Base-by-base conservation (phyloP, 192 early-diverging fungal genomes). In the Coemansia sp. region DNA sequence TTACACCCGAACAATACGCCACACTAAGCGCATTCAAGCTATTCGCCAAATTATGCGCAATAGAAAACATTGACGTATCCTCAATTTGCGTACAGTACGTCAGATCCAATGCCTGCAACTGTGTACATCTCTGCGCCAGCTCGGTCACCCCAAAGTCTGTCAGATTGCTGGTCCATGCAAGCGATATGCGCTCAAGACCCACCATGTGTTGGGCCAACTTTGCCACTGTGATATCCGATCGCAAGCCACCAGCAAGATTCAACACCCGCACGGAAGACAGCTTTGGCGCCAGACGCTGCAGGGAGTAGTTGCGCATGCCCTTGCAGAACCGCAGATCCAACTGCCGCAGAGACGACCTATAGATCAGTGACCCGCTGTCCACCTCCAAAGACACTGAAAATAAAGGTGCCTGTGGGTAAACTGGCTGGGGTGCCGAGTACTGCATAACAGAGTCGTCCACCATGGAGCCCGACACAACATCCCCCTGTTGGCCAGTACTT, bases 311-410 rank as follows among this genome's bases (percentile, higher is more conserved):
- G 30, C 71, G 67, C n/a, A 81, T 61, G 34, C 81, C 79, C 43
- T 79, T 77, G 65, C 79, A 81, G 55, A 83, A 83, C 14, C 72
- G 47, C 45, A 83, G 56, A 36, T 83, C 79, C 29, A 83, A 63
- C 18, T 72, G 56, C 23, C 58, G 70, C 37, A 83, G 57, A 20
- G 70, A 58, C 20, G 67, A 60, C 2, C 26, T 24, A 29, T 62
- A 65, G 11, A 24, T 14, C 15, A 40, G 17, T 15, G 32, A 15
- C 1, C 19, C 26, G 14, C 14, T 13, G 15, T 53, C 29, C 6
- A n/a, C n/a, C n/a, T n/a, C n/a, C n/a, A n/a, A n/a, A n/a, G n/a
- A n/a, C n/a, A n/a, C n/a, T n/a, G n/a, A n/a, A n/a, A n/a, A n/a
- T n/a, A n/a, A n/a, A n/a, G n/a, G n/a, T n/a, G n/a, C n/a, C n/a